Base-by-base conservation (phyloP, 768 basidiomycete species). In the Mycena epipterygia region DNA sequence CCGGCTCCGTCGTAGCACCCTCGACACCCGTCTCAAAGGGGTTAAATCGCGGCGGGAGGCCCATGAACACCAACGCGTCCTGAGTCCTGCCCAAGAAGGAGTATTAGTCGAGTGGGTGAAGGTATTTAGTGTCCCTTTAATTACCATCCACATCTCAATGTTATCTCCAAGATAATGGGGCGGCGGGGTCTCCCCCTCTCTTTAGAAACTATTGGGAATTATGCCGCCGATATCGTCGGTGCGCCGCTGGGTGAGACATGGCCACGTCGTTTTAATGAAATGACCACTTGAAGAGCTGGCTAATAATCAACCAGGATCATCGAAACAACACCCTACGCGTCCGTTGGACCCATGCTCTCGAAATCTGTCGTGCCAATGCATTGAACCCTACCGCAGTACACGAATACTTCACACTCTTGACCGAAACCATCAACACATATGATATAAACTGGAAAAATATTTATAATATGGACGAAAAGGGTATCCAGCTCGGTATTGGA, bases 401-500 rank as follows among this genome's bases (percentile, higher is more conserved):
- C 1, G 23, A 77, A 13, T 77, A 80, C 63, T 82, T 82, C 48
- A 41, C 74, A 2, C 29, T 75, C 0, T 72, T 81, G 4, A 39
- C 72, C 5, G 51, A 75, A 12, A 25, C 78, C 19, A 61, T 82
- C 21, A 21, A 73, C 14, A 53, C 76, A 35, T 52, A 78, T 23
- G 56, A 71, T 16, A 80, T 82, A 29, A 75, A 76, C 11, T 59
- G 56, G 35, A 69, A 79, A 56, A 79, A 82, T 53, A 64, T 79
- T 13, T 82, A 77, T 29, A 81, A 81, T 49, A 79, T 80, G 77
- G 78, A 80, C 52, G 76, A 81, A 71, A 81, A 81, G 65, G 80
- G 78, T 6, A 55, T 70, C 46, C 79, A 80, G 59, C 60, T 71
- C 17, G 81, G 79, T 14, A 72, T 73, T 27, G 77, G 76, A 5